Base-by-base conservation (phyloP, 2,329 filamentous ascomycete genomes). In the Aspergillus piperis region DNA sequence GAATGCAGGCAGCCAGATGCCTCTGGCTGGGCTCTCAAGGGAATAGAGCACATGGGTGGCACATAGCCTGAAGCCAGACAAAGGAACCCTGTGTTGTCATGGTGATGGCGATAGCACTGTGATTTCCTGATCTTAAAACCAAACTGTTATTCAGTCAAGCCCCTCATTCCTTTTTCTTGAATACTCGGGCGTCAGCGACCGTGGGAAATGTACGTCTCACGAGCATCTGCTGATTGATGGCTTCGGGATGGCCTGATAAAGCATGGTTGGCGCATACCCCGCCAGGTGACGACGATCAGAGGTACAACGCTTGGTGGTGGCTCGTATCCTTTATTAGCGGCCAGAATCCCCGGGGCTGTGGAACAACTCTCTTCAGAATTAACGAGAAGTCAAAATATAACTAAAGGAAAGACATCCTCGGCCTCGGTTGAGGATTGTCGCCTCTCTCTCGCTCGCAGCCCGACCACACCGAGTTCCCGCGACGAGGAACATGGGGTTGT, bases 401-500 rank as follows among this genome's bases (percentile, higher is more conserved):
- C 11, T 15, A 5, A 32, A 32, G 19, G 25, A 38, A 15, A n/a
- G 17, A 38, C 8, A 13, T 49, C 15, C 5, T 57, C 42, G 5
- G 38, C 25, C 30, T 42, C 23, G 15, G 17, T 19, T 25, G 38
- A 5, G 25, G n/a, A 15, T 25, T 52, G 21, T 48, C 49, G n/a
- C 38, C 42, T 44, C 38, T 21, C 58, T 23, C 21, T 42, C 27
- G 23, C 38, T 30, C 32, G 15, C 17, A 39, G 8, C 13, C 30
- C 23, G 19, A 32, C 32, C 59, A 41, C 52, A 42, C 41, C 27
- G 27, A 38, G 57, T 62, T 49, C 52, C 41, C 30, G 36, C 30
- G 47, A 52, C 42, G 54, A 44, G 54, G 62, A 60, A 54, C 44
- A 66, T 65, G 63, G 61, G 63, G 53, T 56, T 59, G 58, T 54